Evolutionary conservation across 1,284 basidiomycete species (phyloP).

Genomic region (Tetrapyrgos nigripes): DNA sequence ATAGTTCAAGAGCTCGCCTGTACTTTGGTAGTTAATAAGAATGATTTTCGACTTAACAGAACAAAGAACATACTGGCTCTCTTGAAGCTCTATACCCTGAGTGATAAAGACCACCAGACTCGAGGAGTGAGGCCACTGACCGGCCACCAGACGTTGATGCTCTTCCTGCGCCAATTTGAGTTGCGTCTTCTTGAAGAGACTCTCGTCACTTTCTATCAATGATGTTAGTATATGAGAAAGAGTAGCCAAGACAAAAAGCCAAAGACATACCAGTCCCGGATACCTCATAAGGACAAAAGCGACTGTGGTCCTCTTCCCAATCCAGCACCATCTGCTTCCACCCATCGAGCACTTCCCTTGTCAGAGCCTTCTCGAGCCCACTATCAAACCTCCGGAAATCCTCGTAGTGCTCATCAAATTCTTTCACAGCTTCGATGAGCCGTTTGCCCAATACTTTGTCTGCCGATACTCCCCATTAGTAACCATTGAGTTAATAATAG

Average conservation of each 20-base stretch:
- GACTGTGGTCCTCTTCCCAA: conserved; percentile 16
- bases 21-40: neutral
- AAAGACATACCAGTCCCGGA: conserved; percentile 12
- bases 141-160: conserved; percentile 6
- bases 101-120: conserved; percentile 15
- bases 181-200: conserved; percentile 14
- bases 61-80: conserved; percentile 18
- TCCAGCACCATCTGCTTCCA: conserved; percentile 16
- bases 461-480: conserved; percentile 7
- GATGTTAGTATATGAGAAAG: neutral
- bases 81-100: conserved; percentile 13
- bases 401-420: conserved; percentile 3
- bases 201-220: conserved; percentile 1
- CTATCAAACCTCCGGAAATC: neutral
- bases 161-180: conserved; percentile 19
- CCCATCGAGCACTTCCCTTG: neutral
- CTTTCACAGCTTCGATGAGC: neutral
- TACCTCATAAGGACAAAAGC: conserved; percentile 12
- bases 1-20: neutral
- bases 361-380: neutral
- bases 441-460: neutral
- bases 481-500: conserved; percentile 6
- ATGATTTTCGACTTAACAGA: neutral
- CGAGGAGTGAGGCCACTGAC: neutral
- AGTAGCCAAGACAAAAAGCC: neutral